phyloP scores from a whole-genome alignment of 2,329 filamentous ascomycete species.

The Ophiostoma pallidulum region DNA sequence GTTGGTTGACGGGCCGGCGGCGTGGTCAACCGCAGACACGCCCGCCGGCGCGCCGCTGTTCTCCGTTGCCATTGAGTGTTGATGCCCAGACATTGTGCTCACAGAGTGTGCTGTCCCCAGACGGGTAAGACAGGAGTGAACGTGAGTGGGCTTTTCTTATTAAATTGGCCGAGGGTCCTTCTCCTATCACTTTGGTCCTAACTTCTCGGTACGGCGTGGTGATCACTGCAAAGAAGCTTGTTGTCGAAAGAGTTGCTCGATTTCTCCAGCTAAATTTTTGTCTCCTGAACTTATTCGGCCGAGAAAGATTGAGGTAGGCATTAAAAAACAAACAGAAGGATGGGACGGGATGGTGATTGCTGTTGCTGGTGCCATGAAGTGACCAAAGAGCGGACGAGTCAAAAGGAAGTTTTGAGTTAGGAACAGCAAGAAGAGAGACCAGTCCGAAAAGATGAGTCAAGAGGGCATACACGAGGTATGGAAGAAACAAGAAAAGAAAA shows the following conservation, averaged over 20 bases:
- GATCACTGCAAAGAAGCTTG: not conserved
- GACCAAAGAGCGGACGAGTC: too few species aligned
- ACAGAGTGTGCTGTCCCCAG: not conserved
- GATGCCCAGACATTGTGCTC: slow-evolving; percentile 2
- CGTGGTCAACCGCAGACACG: not conserved
- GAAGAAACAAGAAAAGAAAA: not conserved
- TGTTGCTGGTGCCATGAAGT: too few species aligned
- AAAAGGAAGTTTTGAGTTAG: too few species aligned
- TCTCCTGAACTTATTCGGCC: not conserved
- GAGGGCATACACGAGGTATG: too few species aligned
- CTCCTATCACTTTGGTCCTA: not conserved
- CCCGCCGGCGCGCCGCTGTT: not conserved
- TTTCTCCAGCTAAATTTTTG: not conserved
- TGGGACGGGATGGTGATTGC: not conserved
- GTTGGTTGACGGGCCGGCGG: too few species aligned
- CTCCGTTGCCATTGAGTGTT: not conserved
- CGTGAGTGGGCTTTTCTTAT: too few species aligned
- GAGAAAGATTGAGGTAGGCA: not conserved
- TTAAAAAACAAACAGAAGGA: not conserved
- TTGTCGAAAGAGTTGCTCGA: not conserved
- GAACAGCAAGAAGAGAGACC: too few species aligned
- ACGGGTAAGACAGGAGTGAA: too few species aligned
- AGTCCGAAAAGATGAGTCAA: too few species aligned
- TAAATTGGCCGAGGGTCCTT: not conserved
- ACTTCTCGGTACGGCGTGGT: not conserved